Base-by-base conservation (phyloP, 2,329 filamentous ascomycete species). In the Verticillium zaregamsianum region DNA sequence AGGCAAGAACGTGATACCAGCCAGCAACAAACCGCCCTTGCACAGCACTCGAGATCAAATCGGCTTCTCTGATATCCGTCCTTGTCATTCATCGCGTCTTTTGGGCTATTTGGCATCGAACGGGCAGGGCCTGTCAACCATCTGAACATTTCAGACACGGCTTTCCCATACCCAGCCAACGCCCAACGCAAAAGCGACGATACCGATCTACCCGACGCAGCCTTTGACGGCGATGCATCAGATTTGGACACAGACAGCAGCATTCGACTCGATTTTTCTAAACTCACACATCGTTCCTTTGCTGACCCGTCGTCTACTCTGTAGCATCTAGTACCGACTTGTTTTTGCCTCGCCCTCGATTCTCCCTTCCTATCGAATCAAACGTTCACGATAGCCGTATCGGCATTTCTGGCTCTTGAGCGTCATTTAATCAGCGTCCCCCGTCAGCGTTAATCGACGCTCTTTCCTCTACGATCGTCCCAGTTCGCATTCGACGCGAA, bases 181-280 rank as follows among this genome's bases (percentile, higher is more conserved):
- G n/a, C 57, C 40, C 25, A 15, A 20, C 58, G 35, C 57, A 40
- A 37, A 35, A 61, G 61, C 45, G 45, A 61, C 59, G 63, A 62
- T 35, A 59, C 62, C 62, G 39, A 59, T 54, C 14, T 58, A 55
- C 37, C 60, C 60, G 63, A 65, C 63, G 63, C 63, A 64, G 59
- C 59, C 56, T 62, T 60, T 59, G 59, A 62, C 63, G 62, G 58
- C 59, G 59, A 62, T 65, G 63, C 3, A 52, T 15, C 45, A 25
- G 20, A 23, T 12, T 20, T 20, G 23, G 20, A 20, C 45, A 52
- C 45, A 52, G 20, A 52, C 45, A 20, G 11, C 45, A 20, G 1
- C 28, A 11, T 23, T 52, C 11, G 4, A 5, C 23, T 28, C 9
- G 4, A 4, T 9, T 52, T 52, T 1, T 20, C 12, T 52, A 3